Base-by-base conservation (phyloP, 768 basidiomycete species). In the Xerocomellus chrysenteron region DNA sequence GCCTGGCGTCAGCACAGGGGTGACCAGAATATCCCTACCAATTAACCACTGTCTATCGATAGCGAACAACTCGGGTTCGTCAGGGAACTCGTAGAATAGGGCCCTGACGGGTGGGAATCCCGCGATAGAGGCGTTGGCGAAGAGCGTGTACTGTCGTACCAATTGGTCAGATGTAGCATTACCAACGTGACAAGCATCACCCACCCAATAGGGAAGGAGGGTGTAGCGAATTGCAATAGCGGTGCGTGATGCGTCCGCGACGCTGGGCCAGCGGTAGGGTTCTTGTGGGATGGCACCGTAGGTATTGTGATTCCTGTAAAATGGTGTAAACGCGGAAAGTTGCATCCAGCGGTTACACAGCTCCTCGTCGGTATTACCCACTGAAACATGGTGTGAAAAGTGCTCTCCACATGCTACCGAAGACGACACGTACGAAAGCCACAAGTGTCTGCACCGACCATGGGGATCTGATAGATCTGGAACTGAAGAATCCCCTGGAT, bases 301-400 rank as follows among this genome's bases (percentile, higher is more conserved):
- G 41, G 77, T 68, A 56, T 28, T 88, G 67, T 92, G 90, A 68
- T 91, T 91, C 48, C 90, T 75, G 69, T 82, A 90, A 76, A 92
- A 92, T 7, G 88, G 89, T 42, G 80, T 79, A 68, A 91, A 90
- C 1, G 88, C 89, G 8, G 86, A 80, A 16, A 90, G 77, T 69
- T 86, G 83, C 87, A 89, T 90, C 90, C 90, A 92, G n/a, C 90
- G 80, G 59, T 84, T 85, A 69, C 87, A 87, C 12, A 92, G 77
- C 65, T 90, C 88, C 68, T 91, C 89, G 62, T 88, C 81, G 4
- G 84, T 84, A 68, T 90, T 88, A 1, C 78, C 81, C 58, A 39
- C 61, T 65, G 44, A 36, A 12, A n/a, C 2, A 32, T 71, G 17
- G n/a, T 2, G 30, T 54, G 13, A 40, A 43, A 45, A 56, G 46